Evolutionary conservation across 208 protist genomes (phyloP).

Genomic region (Acanthamoeba divionensis): DNA sequence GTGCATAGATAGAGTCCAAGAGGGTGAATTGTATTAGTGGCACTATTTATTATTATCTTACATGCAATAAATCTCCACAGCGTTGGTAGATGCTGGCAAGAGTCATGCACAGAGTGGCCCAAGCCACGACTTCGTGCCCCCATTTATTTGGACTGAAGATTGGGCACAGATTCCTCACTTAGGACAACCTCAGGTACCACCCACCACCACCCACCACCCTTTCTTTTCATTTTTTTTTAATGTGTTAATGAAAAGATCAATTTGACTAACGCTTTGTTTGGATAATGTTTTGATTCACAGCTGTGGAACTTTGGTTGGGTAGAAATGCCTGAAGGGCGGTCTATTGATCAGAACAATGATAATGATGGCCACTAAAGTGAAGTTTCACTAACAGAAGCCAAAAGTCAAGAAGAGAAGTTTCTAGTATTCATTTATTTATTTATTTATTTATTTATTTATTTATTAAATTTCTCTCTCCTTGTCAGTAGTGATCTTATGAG

Average conservation of each 20-base stretch:
- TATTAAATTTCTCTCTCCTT: no score
- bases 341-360: no score
- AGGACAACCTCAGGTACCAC: slow-evolving; percentile 13
- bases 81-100: not conserved
- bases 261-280: not conserved
- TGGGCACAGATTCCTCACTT: not conserved
- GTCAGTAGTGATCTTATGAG: no score
- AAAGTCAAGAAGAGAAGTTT: no score
- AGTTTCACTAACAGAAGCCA: no score
- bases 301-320: slow-evolving; percentile 20
- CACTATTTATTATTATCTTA: not conserved
- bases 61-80: not conserved
- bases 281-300: not conserved
- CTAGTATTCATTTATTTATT: no score
- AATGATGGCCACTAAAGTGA: no score
- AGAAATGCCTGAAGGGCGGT: not conserved
- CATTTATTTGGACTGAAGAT: slow-evolving; percentile 50
- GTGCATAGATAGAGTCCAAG: not conserved
- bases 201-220: not conserved
- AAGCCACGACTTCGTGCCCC: slow-evolving; percentile 52
- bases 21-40: not conserved
- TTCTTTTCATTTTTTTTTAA: not conserved
- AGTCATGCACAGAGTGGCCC: slow-evolving; percentile 51
- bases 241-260: not conserved
- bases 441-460: no score